phyloP scores from a whole-genome alignment of 176 grass and related monocot genomes.

The Zea luxurians region DNA sequence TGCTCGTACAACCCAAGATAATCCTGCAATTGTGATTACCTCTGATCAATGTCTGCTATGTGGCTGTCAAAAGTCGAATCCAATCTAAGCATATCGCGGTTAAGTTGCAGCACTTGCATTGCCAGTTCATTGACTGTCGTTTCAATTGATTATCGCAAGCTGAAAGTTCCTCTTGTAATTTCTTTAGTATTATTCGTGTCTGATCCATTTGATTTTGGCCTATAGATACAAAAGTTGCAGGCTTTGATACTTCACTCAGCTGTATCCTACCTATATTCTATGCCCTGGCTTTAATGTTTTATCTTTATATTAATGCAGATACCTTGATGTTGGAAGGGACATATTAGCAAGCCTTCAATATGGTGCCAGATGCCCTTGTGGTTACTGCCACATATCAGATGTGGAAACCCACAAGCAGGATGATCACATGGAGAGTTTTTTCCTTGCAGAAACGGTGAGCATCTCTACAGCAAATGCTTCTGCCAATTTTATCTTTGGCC shows the following conservation, averaged over 20 bases:
- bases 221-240: conserved; percentile 10
- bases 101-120: not conserved
- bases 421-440: conserved; percentile 99
- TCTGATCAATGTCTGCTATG: not conserved
- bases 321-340: conserved; percentile 86
- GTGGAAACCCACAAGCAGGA: conserved; percentile 93
- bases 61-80: not conserved
- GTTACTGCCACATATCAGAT: conserved; percentile 96
- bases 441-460: conserved; percentile 89
- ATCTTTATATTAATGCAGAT: conserved; percentile 48
- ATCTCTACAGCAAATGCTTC: conserved; percentile 13
- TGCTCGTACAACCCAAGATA: not conserved
- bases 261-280: not conserved
- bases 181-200: conserved; percentile 10
- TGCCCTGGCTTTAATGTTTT: conserved; percentile 9
- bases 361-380: conserved; percentile 85
- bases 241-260: not conserved
- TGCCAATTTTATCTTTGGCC: conserved; percentile 17
- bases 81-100: not conserved
- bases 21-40: conserved; percentile 5
- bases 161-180: not conserved
- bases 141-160: not conserved
- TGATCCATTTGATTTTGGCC: not conserved
- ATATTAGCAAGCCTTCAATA: conserved; percentile 93
- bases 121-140: not conserved